Conservation (phyloP, 176 grass and related monocot genomes). For the Carex pumila region DNA sequence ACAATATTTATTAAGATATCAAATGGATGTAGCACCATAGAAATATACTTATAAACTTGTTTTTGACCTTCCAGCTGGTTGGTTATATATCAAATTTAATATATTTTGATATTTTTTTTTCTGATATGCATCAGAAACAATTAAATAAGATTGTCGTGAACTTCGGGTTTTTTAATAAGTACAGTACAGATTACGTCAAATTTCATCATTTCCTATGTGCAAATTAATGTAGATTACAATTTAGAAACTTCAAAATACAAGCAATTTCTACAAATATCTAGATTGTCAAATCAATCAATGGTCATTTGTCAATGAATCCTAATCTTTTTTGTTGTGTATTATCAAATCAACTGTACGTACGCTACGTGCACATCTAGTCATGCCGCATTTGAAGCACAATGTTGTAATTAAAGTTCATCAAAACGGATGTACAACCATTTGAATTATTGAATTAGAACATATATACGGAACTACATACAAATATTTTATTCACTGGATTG, state of each 20-base stretch:
- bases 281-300: background rate
- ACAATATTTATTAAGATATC: too few species aligned
- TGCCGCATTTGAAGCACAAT: background rate
- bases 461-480: background rate
- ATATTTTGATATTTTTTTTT: background rate
- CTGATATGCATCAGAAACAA: background rate
- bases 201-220: background rate
- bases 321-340: background rate
- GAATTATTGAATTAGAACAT: background rate
- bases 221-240: background rate
- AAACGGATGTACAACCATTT: background rate
- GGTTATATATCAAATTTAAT: background rate
- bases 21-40: too few species aligned
- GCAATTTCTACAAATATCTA: background rate
- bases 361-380: background rate
- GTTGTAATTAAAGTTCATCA: background rate
- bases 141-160: background rate
- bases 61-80: background rate
- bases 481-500: background rate
- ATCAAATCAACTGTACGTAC: background rate
- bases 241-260: too few species aligned
- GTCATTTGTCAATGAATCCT: background rate
- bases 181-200: background rate
- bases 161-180: too few species aligned
- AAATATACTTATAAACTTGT: too few species aligned